Evolutionary conservation across 2,329 filamentous ascomycete genomes (phyloP).

Genomic region (Cladorrhinum sp.): DNA sequence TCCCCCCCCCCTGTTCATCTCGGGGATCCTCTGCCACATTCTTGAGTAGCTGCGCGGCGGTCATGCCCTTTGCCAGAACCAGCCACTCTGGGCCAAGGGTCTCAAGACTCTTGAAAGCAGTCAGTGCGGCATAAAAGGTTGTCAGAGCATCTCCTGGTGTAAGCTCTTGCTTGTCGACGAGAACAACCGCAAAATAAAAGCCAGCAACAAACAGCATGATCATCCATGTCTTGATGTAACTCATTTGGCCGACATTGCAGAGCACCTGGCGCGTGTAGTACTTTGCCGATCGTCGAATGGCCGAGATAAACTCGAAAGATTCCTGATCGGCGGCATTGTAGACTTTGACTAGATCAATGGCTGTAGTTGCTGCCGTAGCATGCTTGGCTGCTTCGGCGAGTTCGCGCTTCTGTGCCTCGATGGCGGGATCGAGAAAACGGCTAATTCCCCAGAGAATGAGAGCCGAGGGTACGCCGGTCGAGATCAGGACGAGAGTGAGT

Average conservation of each 20-base stretch:
- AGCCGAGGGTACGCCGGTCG: constrained; percentile 67
- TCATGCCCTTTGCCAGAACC: constrained; percentile 73
- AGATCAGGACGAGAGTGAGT: constrained; percentile 74
- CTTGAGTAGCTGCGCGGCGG: constrained; percentile 64
- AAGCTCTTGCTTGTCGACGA: constrained; percentile 59
- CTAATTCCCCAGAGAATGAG: constrained; percentile 59
- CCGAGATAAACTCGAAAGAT: constrained; percentile 58
- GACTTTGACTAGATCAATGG: constrained; percentile 82
- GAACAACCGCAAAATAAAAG: constrained; percentile 79
- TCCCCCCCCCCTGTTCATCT: constrained; percentile 24
- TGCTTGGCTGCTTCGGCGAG: constrained; percentile 70
- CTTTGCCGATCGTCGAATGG: constrained; percentile 56
- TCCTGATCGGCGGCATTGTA: constrained; percentile 76
- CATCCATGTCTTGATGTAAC: constrained; percentile 70
- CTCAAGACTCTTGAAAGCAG: constrained; percentile 72
- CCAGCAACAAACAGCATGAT: constrained; percentile 80
- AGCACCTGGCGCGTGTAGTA: constrained; percentile 68
- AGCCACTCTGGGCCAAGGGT: constrained; percentile 73
- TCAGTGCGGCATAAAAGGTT: constrained; percentile 79
- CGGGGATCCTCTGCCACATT: constrained; percentile 39
- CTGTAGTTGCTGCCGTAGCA: constrained; percentile 64
- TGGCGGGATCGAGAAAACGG: constrained; percentile 58
- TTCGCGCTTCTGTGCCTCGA: constrained; percentile 65
- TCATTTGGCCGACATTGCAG: constrained; percentile 68
- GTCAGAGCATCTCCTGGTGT: constrained; percentile 70